A percentile compares a stretch with the other conserved stretches of the same genome.
Evolutionary conservation across 1,284 basidiomycete species (phyloP).

Genomic region (Thecaphora frezii): DNA sequence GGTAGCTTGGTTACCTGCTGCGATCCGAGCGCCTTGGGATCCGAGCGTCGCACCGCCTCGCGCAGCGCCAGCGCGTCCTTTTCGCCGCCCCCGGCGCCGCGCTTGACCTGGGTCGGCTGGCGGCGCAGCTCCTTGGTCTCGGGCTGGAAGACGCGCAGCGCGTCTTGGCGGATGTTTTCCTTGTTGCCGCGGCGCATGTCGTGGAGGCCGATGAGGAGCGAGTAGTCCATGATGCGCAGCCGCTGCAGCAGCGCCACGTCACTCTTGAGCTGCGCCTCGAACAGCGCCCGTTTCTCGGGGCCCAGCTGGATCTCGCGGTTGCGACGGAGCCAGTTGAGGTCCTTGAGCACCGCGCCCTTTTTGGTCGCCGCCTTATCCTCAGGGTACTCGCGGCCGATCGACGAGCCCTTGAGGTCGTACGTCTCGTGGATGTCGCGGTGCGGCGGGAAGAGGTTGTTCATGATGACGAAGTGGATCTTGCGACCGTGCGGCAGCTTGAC

Average conservation of each 20-base stretch:
- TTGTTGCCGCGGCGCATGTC: constrained; percentile 85
- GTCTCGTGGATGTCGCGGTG: constrained; percentile 98
- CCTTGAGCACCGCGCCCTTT: constrained; percentile 86
- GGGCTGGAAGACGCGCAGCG: constrained; percentile 87
- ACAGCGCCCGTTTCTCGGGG: constrained; percentile 85
- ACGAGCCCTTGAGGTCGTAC: constrained; percentile 93
- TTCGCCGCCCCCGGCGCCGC: constrained; percentile 25
- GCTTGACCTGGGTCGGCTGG: constrained; percentile 30
- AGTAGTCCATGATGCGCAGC: constrained; percentile 94
- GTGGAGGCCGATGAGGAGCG: constrained; percentile 89
- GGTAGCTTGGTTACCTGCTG: constrained; percentile 70
- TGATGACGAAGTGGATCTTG: constrained; percentile 99
- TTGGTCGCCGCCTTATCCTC: constrained; percentile 81
- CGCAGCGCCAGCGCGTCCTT: constrained; percentile 67
- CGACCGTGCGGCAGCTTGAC: constrained; percentile 90
- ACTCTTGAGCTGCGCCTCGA: constrained; percentile 83
- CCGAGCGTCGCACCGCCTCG: constrained; percentile 74
- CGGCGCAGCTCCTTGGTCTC: constrained; percentile 47
- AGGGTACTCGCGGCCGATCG: constrained; percentile 82
- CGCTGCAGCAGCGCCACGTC: constrained; percentile 82
- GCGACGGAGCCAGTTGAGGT: constrained; percentile 91
- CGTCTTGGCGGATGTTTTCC: constrained; percentile 85
- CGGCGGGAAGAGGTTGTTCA: constrained; percentile 98
- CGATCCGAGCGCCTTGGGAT: constrained; percentile 72
- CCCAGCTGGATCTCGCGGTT: constrained; percentile 79